phyloP scores from a whole-genome alignment of 2,329 filamentous ascomycete species.

The Mollisia scopiformis region DNA sequence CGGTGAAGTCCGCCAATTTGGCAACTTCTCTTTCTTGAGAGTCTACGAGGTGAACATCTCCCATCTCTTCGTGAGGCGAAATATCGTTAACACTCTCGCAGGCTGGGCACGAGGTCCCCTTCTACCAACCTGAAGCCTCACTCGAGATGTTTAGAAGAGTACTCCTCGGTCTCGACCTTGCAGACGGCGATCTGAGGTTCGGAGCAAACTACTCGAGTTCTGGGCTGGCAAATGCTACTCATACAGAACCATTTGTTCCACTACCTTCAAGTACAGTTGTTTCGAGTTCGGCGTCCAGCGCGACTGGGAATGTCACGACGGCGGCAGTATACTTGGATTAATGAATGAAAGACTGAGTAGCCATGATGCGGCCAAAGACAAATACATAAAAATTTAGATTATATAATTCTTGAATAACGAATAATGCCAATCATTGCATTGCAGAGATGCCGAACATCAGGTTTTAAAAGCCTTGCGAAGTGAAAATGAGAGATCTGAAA shows the following conservation, averaged over 20 bases:
- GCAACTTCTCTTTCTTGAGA: conserved; percentile 45
- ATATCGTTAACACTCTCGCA: background rate
- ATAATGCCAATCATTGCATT: too few relatives aligned
- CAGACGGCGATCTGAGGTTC: conserved; percentile 46
- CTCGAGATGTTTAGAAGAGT: conserved; percentile 35
- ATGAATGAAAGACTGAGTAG: too few relatives aligned
- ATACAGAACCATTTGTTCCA: conserved; percentile 25
- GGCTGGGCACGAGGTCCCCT: conserved; percentile 30
- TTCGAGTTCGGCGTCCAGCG: background rate
- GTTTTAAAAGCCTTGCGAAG: too few relatives aligned
- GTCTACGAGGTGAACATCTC: conserved; percentile 30
- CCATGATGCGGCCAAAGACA: background rate
- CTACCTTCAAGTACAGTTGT: conserved; percentile 19
- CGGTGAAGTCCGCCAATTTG: conserved; percentile 62
- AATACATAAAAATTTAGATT: background rate
- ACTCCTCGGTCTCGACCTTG: conserved; percentile 32
- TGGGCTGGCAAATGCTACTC: conserved; percentile 25
- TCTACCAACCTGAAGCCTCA: conserved; percentile 30
- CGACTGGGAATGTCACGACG: conserved; percentile 4
- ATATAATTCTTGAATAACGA: background rate
- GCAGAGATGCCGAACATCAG: too few relatives aligned
- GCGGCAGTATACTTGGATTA: conserved; percentile 7
- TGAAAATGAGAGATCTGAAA: too few relatives aligned
- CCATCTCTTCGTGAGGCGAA: background rate
- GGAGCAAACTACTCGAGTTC: conserved; percentile 25